Evolutionary conservation across 2,329 filamentous ascomycete species (phyloP), one percentile per base, ranked within the genome.

Genomic region (Aspergillus sp.): DNA sequence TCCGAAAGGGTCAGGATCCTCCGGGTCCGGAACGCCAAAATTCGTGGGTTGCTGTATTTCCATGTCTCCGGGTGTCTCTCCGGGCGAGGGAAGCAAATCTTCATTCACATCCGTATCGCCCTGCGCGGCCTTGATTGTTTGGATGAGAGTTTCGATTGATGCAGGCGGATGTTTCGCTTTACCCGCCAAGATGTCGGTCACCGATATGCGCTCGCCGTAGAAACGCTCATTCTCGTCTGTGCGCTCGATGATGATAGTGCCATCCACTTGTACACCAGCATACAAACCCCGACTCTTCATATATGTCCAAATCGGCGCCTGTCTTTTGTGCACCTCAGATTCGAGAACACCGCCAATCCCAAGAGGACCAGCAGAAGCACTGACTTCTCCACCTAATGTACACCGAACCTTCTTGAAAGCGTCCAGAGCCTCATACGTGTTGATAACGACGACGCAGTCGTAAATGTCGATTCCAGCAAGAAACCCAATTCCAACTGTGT

Each of bases 401-500:
- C 92, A 88, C 57, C 90, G 86, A 3, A 94, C 81, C 61, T 88
- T 89, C 41, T 91, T 92, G 73, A 97, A 96, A 0, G 91, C 87
- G 67, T 97, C 91, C 51, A 98, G 81, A 7, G 93, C 92, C 60
- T 91, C 85, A 50, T 91, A 87, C 49, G 91, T 93, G 79, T 96
- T 97, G 73, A 97, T 93, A 41, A 97, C 91, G 8, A 97, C 85
- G 15, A 98, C 91, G 72, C 93, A 97, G 76, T 98, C 94, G 81
- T 97, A 98, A 34, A 97, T 93, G 74, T 98, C 94, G 46, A 97
- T 90, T 2, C 93, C 94, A 6, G 93, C 89, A 57, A 97, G 85
- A 72, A 98, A 97, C 41, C 93, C 94, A 38, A 97, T 84, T 0
- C 91, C 92, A 1, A 92, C 87, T 0, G 94, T 97, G 74, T 98